phyloP scores from a whole-genome alignment of 1,284 basidiomycete genomes.

The Schizopora paradoxa region DNA sequence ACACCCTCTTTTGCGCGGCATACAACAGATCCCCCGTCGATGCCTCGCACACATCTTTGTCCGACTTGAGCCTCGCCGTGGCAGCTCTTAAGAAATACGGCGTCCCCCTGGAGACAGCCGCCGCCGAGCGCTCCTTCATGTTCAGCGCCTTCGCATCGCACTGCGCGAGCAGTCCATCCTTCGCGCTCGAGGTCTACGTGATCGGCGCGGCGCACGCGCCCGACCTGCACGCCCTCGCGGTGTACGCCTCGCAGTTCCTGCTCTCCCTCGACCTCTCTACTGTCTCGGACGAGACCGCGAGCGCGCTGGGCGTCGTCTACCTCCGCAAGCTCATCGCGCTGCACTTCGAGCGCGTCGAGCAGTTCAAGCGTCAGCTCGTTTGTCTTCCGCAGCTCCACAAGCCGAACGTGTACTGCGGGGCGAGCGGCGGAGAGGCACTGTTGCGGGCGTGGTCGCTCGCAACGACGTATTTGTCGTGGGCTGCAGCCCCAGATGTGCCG shows the following conservation, averaged over 20 bases:
- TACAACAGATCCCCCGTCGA: slow-evolving; percentile 58
- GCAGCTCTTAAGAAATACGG: slow-evolving; percentile 46
- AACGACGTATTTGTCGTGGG: slow-evolving; percentile 64
- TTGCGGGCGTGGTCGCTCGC: slow-evolving; percentile 64
- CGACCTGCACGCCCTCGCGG: slow-evolving; percentile 54
- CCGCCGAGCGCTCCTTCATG: slow-evolving; percentile 37
- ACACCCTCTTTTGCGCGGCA: slow-evolving; percentile 55
- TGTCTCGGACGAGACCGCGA: slow-evolving; percentile 54
- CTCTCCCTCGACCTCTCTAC: slow-evolving; percentile 51
- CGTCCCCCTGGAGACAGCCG: slow-evolving; percentile 36
- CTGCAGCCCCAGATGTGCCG: slow-evolving; percentile 43
- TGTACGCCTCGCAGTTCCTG: slow-evolving; percentile 53
- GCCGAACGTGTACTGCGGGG: slow-evolving; percentile 51
- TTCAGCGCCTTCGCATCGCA: slow-evolving; percentile 45
- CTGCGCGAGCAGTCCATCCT: slow-evolving; percentile 51
- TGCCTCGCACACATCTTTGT: slow-evolving; percentile 47
- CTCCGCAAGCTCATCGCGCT: slow-evolving; percentile 58
- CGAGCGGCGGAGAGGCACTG: slow-evolving; percentile 55
- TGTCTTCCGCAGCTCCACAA: slow-evolving; percentile 59
- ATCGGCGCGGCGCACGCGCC: slow-evolving; percentile 52
- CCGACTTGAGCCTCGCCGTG: slow-evolving; percentile 41
- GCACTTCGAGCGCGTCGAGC: slow-evolving; percentile 45
- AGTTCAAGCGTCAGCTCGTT: slow-evolving; percentile 48
- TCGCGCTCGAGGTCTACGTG: slow-evolving; percentile 53
- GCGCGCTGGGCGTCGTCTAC: slow-evolving; percentile 52